Percentiles rank a stretch among this genome's conserved stretches.
These are phyloP conservation scores for Aspergillus sclerotiicarbonarius DNA, from an alignment of 495 filamentous ascomycete species.

Conservation along the genomic window DNA sequence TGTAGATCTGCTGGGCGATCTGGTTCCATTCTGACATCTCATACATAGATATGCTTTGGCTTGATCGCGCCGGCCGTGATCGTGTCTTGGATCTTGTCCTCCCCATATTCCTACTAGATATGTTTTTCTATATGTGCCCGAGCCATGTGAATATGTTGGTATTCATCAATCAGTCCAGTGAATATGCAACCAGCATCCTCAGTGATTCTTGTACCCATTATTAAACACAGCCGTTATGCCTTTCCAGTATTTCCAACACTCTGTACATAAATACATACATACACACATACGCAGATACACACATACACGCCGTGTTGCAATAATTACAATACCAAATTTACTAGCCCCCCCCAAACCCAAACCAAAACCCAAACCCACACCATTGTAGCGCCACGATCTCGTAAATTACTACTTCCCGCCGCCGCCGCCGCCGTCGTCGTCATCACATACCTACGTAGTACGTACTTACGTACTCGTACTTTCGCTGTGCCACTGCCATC, in stretches of 20 bases:
- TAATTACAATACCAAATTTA: neutral
- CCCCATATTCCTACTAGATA: neutral
- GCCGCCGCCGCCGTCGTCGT: too few species aligned
- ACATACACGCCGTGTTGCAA: neutral
- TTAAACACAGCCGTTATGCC: neutral
- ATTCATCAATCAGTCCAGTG: neutral
- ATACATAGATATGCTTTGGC: neutral
- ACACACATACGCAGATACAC: neutral
- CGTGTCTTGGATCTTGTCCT: neutral
- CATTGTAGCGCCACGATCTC: too few species aligned
- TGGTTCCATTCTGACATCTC: neutral
- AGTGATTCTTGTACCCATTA: neutral
- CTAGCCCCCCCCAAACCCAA: neutral
- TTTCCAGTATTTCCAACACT: neutral
- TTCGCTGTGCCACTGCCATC: too few species aligned
- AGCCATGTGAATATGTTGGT: neutral
- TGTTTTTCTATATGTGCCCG: neutral
- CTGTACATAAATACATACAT: neutral
- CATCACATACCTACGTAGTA: too few species aligned
- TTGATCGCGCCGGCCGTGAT: neutral
- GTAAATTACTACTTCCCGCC: too few species aligned
- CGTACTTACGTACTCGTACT: too few species aligned
- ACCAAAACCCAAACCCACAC: too few species aligned
- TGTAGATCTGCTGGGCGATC: neutral
- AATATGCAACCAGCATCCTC: neutral